Evolutionary conservation across 2,329 filamentous ascomycete genomes (phyloP).

Genomic region (Arthrobotrys musiformis): DNA sequence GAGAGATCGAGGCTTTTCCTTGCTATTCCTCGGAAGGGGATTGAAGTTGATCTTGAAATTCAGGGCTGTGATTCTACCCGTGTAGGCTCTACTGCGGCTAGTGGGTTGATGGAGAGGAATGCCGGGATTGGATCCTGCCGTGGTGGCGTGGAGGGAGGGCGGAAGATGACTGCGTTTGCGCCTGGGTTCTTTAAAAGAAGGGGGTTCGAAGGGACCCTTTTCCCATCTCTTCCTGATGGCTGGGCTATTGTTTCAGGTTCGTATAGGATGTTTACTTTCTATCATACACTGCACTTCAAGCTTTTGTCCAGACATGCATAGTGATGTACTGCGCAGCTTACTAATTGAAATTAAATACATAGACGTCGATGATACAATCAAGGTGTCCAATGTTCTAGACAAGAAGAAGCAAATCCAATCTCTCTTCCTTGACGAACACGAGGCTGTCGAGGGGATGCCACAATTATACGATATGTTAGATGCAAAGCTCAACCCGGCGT

Average conservation of each 20-base stretch:
- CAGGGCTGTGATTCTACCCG: slow-evolving; percentile 15
- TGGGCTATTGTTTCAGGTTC: slow-evolving; percentile 43
- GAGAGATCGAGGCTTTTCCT: slow-evolving; percentile 42
- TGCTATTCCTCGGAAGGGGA: slow-evolving; percentile 23
- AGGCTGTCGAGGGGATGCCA: slow-evolving; percentile 83
- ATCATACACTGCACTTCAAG: too few species aligned
- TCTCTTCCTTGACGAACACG: slow-evolving; percentile 83
- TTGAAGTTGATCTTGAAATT: slow-evolving; percentile 26
- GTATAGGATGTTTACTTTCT: neutral
- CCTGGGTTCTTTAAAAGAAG: slow-evolving; percentile 19
- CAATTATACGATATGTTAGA: slow-evolving; percentile 78
- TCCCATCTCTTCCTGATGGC: slow-evolving; percentile 26
- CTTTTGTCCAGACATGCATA: too few species aligned
- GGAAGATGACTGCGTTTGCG: slow-evolving; percentile 19
- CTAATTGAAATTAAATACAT: neutral
- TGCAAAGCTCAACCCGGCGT: slow-evolving; percentile 72
- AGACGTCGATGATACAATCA: slow-evolving; percentile 97
- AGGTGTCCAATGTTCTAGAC: slow-evolving; percentile 83
- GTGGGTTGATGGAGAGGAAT: slow-evolving; percentile 31
- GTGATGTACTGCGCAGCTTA: neutral
- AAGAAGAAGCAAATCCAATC: slow-evolving; percentile 81
- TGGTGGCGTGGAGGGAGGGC: slow-evolving; percentile 11
- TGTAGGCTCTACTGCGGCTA: slow-evolving; percentile 17
- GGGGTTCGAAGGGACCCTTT: slow-evolving; percentile 18
- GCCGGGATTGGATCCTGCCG: slow-evolving; percentile 20